Base-by-base conservation (phyloP, 2,329 filamentous ascomycete species). In the Zymoseptoria brevis region DNA sequence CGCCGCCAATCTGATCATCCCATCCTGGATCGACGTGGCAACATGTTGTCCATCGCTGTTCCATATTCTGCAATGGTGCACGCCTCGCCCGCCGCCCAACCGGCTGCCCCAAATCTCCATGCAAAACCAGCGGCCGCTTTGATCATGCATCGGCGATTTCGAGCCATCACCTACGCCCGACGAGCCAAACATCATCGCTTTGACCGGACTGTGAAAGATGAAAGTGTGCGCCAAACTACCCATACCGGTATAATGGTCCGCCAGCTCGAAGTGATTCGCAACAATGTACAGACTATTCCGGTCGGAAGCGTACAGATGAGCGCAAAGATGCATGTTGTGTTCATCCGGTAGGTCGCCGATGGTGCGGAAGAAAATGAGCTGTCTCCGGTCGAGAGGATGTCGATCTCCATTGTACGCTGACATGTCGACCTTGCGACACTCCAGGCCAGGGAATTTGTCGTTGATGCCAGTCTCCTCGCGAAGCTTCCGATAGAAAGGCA, bases 231-330 rank as follows among this genome's bases (percentile, higher is more conserved):
- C 77, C 54, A 82, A 63, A 60, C 76, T 79, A 4, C 75, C 76
- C 73, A 81, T 78, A 21, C 73, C 73, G 0, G 67, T 71, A 60
- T 72, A 76, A 6, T 69, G 62, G 45, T 74, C 69, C 22, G 71
- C 73, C 22, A 77, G 69, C 0, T 76, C 76, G n/a, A 80, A 67
- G 16, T 80, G 77, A 21, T 80, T 80, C 2, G 79, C 74, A 1
- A 83, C 75, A 51, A 82, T 69, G 68, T 79, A 78, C 11, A 83
- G 70, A 19, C 79, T 79, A 58, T 84, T 84, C 22, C 79, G 76
- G 64, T 84, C 82, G 35, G 78, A 80, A 0, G 81, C 78, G 65
- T 83, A 84, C 50, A 83, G 72, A 68, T 85, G 82, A 2, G 80
- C 81, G 63, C 79, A 82, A 0, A 81, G 78, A 62, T 84, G 81